Evolutionary conservation across 1,284 basidiomycete genomes (phyloP), one percentile per base, ranked within the genome.

Genomic region (Sutorius eximius): DNA sequence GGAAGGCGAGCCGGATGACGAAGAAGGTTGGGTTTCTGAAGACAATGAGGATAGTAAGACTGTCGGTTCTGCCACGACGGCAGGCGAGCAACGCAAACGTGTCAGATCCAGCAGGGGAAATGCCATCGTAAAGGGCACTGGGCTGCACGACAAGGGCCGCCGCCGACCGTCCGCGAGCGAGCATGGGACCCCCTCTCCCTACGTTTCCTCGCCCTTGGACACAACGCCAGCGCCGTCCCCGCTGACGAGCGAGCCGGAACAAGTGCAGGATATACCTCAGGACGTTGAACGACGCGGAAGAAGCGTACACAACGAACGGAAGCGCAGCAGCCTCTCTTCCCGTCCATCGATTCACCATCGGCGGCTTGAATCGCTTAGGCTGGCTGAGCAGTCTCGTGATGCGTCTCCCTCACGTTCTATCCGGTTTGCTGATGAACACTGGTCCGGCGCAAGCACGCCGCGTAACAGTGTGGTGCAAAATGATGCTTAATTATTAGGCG

Each of bases 321-420:
- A 57, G 45, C 27, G 32, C 30, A 55, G 51, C 16, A 40, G 51
- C 6, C 34, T 58, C 5, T 65, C 71, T 1, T 32, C 59, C 11
- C 70, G 41, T 37, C 44, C 55, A 13, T 69, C 69, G 5, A 27
- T 69, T 45, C 65, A 56, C 11, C 71, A 70, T 47, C 62, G 70
- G 47, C 62, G 71, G 12, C 61, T 70, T 5, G 68, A 72, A 43
- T 71, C 68, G 4, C 65, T 70, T 27, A 63, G 24, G 24, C 43
- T 57, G 11, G 37, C 45, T 37, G 42, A 45, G 29, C 58, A 48
- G 20, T 55, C 66, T 16, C 68, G 70, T 7, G 68, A 70, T 0
- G 65, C 50, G 3, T 72, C 71, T 15, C 68, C 68, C 2, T 15
- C 71, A 9, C 68, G 68, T 22, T 72, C 68, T 8, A 70, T 70